These are phyloP conservation scores for Vigna radiata DNA, from an alignment of 306 rosid genomes.

Conservation along the genomic window DNA sequence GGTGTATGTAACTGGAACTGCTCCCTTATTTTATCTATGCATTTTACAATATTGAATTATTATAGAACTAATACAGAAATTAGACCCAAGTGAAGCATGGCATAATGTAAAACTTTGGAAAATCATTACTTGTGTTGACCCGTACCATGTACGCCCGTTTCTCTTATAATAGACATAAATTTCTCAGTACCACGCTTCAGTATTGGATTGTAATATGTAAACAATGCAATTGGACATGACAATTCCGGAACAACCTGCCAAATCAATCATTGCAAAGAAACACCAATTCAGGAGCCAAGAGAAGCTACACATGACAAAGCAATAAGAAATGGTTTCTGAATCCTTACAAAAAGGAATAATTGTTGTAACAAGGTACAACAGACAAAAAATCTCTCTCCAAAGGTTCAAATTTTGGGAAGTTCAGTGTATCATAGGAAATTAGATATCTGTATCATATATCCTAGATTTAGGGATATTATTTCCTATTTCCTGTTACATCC, in stretches of 20 bases:
- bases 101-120: constrained; percentile 29
- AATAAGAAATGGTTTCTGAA: constrained; percentile 32
- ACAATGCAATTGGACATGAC: constrained; percentile 86
- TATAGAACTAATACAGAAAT: constrained; percentile 9
- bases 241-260: constrained; percentile 83
- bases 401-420: not conserved
- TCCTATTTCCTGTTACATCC: not conserved
- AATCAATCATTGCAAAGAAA: constrained; percentile 40
- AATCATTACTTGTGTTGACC: constrained; percentile 37
- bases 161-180: constrained; percentile 77
- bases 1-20: constrained; percentile 27
- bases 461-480: not conserved
- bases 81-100: constrained; percentile 1
- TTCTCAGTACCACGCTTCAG: constrained; percentile 78
- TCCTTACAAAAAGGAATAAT: constrained; percentile 7
- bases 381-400: constrained; percentile 24
- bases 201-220: constrained; percentile 90
- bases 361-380: constrained; percentile 6
- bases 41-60: constrained; percentile 26
- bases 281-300: constrained; percentile 5
- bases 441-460: not conserved
- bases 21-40: constrained; percentile 11
- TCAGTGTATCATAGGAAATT: not conserved
- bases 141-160: constrained; percentile 80
- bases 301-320: constrained; percentile 14